phyloP scores from a whole-genome alignment of 2,329 filamentous ascomycete genomes.

The Beauveria australis region DNA sequence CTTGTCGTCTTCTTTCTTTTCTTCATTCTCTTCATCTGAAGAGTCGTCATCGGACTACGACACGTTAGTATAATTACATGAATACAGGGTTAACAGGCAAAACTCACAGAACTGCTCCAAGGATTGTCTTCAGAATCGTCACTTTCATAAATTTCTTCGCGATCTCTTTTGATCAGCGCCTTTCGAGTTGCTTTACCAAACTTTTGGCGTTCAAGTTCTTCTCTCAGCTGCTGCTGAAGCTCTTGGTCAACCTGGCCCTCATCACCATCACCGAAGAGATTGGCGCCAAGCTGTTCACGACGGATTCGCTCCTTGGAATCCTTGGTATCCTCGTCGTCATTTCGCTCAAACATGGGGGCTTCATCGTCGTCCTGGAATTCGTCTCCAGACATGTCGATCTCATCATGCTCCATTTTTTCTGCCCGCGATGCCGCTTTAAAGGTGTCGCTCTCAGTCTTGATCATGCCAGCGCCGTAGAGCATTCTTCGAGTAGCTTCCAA shows the following conservation, averaged over 20 bases:
- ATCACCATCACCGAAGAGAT: slow-evolving; percentile 64
- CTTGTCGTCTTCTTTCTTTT: slow-evolving; percentile 47
- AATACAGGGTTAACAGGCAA: background rate
- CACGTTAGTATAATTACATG: background rate
- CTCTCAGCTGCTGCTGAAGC: slow-evolving; percentile 59
- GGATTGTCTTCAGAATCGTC: slow-evolving; percentile 44
- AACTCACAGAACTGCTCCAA: slow-evolving; percentile 31
- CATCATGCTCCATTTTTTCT: slow-evolving; percentile 63
- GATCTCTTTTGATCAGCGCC: slow-evolving; percentile 74
- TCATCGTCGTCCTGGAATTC: slow-evolving; percentile 89
- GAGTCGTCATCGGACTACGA: slow-evolving; percentile 20
- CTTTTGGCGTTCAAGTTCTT: slow-evolving; percentile 60
- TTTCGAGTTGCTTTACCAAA: slow-evolving; percentile 73
- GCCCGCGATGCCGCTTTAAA: slow-evolving; percentile 52
- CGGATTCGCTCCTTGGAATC: slow-evolving; percentile 65
- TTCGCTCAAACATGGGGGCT: slow-evolving; percentile 62
- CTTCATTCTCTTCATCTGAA: slow-evolving; percentile 29
- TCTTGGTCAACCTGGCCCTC: slow-evolving; percentile 69
- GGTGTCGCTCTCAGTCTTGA: slow-evolving; percentile 62
- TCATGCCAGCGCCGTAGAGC: slow-evolving; percentile 43
- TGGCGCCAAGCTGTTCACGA: slow-evolving; percentile 76
- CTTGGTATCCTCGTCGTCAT: slow-evolving; percentile 75
- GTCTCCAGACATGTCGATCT: slow-evolving; percentile 58
- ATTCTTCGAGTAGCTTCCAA: slow-evolving; percentile 50
- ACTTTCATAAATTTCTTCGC: slow-evolving; percentile 77